Evolutionary conservation across 2,329 filamentous ascomycete genomes (phyloP), one percentile per base, ranked within the genome.

Genomic region (Albophoma yamanashiensis): DNA sequence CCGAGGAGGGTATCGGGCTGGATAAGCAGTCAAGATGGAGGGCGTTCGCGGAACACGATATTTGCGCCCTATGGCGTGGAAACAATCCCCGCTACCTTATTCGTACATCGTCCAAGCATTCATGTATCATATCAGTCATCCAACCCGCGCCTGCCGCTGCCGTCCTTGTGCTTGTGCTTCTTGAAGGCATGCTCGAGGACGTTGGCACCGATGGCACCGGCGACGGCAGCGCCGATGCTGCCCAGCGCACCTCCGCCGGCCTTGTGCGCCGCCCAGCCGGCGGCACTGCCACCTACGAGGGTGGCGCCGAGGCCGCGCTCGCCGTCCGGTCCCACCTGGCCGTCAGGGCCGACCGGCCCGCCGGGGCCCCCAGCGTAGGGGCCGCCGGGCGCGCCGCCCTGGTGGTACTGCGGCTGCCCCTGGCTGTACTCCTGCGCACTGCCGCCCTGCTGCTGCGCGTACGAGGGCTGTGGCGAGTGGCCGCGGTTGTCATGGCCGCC

Each of bases 251-350:
- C 81, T 36, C 79, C 79, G 15, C 82, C 82, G 25, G 81, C 71
- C 64, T 81, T 78, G 69, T 83, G 78, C 0, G 80, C 81, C 0
- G 81, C 74, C 66, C 77, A 83, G 9, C 78, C 82, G n/a, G 79
- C 82, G 1, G 75, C 80, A 22, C 77, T 80, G 58, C 80, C 79
- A 27, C 82, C 82, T 1, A 81, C 64, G 34, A 85, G 66, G 3
- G 81, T 78, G 1, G 82, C 79, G 4, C 80, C 81, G 22, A 85
- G 75, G 40, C 82, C 82, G 56, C 81, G 79, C n/a, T 85, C 82
- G 52, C 73, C 73, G 47, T 74, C 69, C 6, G 72, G 73, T 12
- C 68, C 69, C 22, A 52, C 68, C 17, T 66, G 64, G 2, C 70
- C 66, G n/a, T 61, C 64, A 11, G 67, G 64, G 5, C 65, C 65